Base-by-base conservation (phyloP, 176 grass and related monocot species). In the Carex myosuroides region DNA sequence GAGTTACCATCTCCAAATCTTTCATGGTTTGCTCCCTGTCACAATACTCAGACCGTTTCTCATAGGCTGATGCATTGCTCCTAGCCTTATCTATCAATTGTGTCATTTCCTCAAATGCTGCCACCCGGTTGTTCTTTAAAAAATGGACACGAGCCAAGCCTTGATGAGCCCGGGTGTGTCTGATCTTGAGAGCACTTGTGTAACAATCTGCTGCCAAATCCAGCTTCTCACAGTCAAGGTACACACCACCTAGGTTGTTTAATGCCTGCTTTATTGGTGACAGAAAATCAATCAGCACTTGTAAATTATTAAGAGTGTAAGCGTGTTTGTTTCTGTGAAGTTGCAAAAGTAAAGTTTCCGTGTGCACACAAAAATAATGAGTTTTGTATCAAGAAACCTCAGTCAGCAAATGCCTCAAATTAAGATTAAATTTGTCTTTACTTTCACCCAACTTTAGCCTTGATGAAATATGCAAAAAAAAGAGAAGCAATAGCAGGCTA, bases 191-290 rank as follows among this genome's bases (percentile, higher is more conserved):
- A 7, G 94, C 94, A 84, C 78, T 97, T 64, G 89, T 94, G 81
- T 97, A 97, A 84, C 94, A 97, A 87, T 97, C 94, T 84, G 87
- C 92, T 85, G 94, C 94, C 42, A 82, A 83, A 57, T 94, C 92
- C 79, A 97, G 80, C 81, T 94, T 94, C 42, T 80, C 94, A 84
- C 92, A 97, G 84, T 97, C 94, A 81, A 97, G 90, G 70, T 94
- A 97, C n/a, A 97, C 92, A 66, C 94, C 91, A 69, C 94, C 94
- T 83, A 97, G 92, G 72, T 97, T 97, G 74, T 97, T 97, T 85
- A 97, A 90, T 60, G 94, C 94, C 94, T 94, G 94, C 9, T 63
- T 61, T 46, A 41, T 81, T 50, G 20, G 44, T 22, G 53, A 67
- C 16, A 83, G 54, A 81, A 80, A 63, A 17, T 79, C 30, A 79